Percentiles rank a stretch among this genome's conserved stretches.
Evolutionary conservation across 192 early-diverging fungal species (phyloP).

Genomic region (Allomyces macrogynus): DNA sequence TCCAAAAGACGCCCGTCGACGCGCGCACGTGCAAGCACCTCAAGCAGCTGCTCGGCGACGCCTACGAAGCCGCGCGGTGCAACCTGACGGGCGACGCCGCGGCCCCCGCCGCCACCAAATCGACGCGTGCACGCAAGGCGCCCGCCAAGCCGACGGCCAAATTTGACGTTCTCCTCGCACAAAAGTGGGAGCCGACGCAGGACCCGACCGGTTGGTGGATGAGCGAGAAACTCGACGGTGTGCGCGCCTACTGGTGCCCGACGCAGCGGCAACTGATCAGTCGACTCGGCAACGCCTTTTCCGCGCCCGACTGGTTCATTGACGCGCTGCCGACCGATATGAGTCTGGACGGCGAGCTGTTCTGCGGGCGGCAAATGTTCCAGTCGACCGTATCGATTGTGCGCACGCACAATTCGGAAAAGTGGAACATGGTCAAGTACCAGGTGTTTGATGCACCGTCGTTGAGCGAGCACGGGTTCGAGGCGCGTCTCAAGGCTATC

Average conservation of each 20-base stretch:
- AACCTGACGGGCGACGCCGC: slow-evolving; percentile 1
- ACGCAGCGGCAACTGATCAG: slow-evolving; percentile 20
- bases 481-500: slow-evolving; percentile 24
- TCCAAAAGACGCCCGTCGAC: slow-evolving; percentile 15
- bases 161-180: slow-evolving; percentile 15
- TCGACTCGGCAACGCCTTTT: slow-evolving; percentile 33
- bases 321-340: slow-evolving; percentile 24
- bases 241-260: slow-evolving; percentile 40
- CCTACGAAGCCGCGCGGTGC: slow-evolving; percentile 15
- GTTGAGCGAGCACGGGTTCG: slow-evolving; percentile 21
- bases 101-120: not conserved
- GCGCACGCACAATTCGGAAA: slow-evolving; percentile 18
- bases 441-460: slow-evolving; percentile 43
- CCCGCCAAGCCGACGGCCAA: not conserved
- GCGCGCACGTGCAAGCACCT: slow-evolving; percentile 23
- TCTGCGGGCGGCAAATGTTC: slow-evolving; percentile 40
- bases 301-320: slow-evolving; percentile 26
- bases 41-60: slow-evolving; percentile 18
- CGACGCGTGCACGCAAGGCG: not conserved
- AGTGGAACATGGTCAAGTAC: slow-evolving; percentile 30
- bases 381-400: slow-evolving; percentile 41
- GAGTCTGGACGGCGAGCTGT: slow-evolving; percentile 52
- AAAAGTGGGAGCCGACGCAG: slow-evolving; percentile 15
- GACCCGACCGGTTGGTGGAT: slow-evolving; percentile 55
- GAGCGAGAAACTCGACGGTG: slow-evolving; percentile 51